Evolutionary conservation across 1,284 basidiomycete genomes (phyloP), one percentile per base, ranked within the genome.

Genomic region (Fomitopsis betulina): DNA sequence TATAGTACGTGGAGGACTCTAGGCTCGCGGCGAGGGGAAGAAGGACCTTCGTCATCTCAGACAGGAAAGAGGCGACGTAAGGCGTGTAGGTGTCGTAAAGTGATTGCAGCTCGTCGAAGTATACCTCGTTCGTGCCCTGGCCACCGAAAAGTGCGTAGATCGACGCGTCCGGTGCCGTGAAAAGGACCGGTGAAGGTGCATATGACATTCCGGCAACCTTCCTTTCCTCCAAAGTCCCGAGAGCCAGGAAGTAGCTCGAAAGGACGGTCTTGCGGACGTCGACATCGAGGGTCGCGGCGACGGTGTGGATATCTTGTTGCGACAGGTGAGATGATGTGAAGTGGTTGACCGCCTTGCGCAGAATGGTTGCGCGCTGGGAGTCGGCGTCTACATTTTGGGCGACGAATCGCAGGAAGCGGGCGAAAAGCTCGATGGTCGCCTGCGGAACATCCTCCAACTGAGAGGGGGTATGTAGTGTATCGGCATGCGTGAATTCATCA

Each of bases 81-180:
- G 94, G 89, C 64, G 82, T 85, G 81, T 98, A 98, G 60, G 87
- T 89, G 75, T 97, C 89, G 76, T 91, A 96, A 59, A 99, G 86
- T 47, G 79, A 79, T 76, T 97, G 92, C 21, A 99, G 85, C 78
- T 98, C 96, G 72, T 96, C 91, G 73, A 98, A 95, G 79, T 98
- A 98, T 63, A 96, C 91, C 76, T 99, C 96, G 74, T 98, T 98
- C 64, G 91, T 94, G 65, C 96, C 96, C 75, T 99, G 96, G n/a
- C 97, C 97, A 62, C 96, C 96, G 69, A 99, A 99, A 58, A 99
- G 80, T 58, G 93, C 96, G 76, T 92, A 98, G 63, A 97, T 78
- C 60, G 91, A 89, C 35, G 94, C 89, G 55, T 90, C 81, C 55
- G 86, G 86, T 25, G 91, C 89, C 19, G 80, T 75, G 62, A 98